Evolutionary conservation across 768 basidiomycete species (phyloP), one percentile per base, ranked within the genome.

Genomic region (Mycena rebaudengoi): DNA sequence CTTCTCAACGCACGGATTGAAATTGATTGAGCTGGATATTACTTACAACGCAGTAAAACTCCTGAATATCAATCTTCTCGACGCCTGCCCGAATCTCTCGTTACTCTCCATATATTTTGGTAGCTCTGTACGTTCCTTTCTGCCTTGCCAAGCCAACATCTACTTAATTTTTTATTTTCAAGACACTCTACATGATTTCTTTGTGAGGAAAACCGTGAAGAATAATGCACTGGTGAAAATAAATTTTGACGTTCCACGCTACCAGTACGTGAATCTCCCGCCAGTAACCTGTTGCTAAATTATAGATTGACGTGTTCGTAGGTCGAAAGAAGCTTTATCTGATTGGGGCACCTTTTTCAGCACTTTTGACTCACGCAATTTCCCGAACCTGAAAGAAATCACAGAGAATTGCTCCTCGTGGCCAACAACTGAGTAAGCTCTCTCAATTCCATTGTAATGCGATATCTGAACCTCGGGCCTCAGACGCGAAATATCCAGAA

Each of bases 401-500:
- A 18, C 32, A 23, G 3, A 20, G n/a, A 50, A 32, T 12, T 10
- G n/a, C 10, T 29, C 10, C 14, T 14, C 14, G 21, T 56, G 30
- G 20, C 41, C 56, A 3, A 58, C 21, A 28, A 48, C 2, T 28
- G 45, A 58, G 45, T 48, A 21, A 16, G 45, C 23, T 7, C 23
- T 46, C 40, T 11, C 13, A 30, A 25, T 14, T 14, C 5, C 7
- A 57, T 14, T 13, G 14, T 20, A 6, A 25, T 10, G 10, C 35
- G 35, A 37, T n/a, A n/a, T 10, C 35, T 10, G 18, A 10, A 18
- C 35, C 35, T 18, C 18, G 18, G 10, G 35, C 10, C 18, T 37
- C 25, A 60, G 59, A 14, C 59, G 43, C 8, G 41, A 60, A 10
- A 60, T 32, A 20, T 37, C 29, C 21, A 69, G 46, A 10, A 45